A percentile compares a stretch with the other conserved stretches of the same genome.
These are phyloP conservation scores for Leishmania guyanensis DNA, from an alignment of 208 protist genomes.

Conservation along the genomic window DNA sequence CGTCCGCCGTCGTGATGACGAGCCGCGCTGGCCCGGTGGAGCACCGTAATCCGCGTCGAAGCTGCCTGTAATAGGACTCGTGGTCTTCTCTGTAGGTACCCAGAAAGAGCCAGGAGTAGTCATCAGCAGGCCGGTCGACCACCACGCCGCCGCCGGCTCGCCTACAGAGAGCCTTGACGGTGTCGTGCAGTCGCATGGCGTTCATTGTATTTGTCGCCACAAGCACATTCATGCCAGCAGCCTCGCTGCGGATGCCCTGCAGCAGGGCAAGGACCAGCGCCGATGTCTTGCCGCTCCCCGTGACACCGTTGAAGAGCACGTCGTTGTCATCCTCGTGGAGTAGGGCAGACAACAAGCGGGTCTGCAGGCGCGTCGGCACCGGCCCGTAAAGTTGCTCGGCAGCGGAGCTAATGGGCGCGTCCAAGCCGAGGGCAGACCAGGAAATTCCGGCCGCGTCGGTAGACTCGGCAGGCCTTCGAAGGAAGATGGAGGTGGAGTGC, in stretches of 20 bases:
- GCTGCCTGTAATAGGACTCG: constrained; percentile 49
- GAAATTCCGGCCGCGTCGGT: constrained; percentile 41
- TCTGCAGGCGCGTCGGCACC: constrained; percentile 66
- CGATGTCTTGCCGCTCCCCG: constrained; percentile 79
- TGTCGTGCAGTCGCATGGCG: constrained; percentile 64
- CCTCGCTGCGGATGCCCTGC: constrained; percentile 70
- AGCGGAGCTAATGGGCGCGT: constrained; percentile 43
- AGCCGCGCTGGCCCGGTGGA: constrained; percentile 53
- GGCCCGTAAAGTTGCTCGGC: constrained; percentile 50
- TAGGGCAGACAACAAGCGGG: constrained; percentile 67
- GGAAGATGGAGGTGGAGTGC: neutral
- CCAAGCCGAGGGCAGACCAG: constrained; percentile 62
- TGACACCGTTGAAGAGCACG: constrained; percentile 80
- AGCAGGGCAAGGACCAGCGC: constrained; percentile 75
- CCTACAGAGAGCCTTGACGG: constrained; percentile 51
- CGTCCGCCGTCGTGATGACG: constrained; percentile 83
- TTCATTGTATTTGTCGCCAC: constrained; percentile 66
- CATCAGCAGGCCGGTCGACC: constrained; percentile 60
- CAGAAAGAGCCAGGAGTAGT: constrained; percentile 76
- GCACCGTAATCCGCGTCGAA: constrained; percentile 42
- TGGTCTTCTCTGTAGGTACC: constrained; percentile 59
- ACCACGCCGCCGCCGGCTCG: constrained; percentile 46
- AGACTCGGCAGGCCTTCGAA: constrained; percentile 21
- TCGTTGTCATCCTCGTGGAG: constrained; percentile 88
- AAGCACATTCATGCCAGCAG: constrained; percentile 73